Evolutionary conservation across 2,329 filamentous ascomycete genomes (phyloP).

Genomic region (Stagonosporopsis tanaceti): DNA sequence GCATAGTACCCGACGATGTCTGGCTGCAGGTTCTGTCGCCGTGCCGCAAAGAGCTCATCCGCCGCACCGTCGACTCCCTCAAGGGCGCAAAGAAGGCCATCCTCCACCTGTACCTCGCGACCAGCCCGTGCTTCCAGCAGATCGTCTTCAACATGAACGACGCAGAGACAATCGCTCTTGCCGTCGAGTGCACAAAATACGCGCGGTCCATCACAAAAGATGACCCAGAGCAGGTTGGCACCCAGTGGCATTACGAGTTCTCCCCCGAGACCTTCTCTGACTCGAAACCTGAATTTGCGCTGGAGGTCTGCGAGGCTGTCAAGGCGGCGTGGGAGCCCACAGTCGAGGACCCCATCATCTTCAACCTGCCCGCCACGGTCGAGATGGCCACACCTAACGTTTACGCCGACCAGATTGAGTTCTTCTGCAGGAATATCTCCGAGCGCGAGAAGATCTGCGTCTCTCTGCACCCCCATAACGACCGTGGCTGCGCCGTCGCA

Average conservation of each 20-base stretch:
- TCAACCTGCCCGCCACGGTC: conserved; percentile 95
- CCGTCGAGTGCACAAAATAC: conserved; percentile 84
- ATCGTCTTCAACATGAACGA: conserved; percentile 90
- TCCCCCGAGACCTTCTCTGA: conserved; percentile 91
- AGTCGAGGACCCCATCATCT: conserved; percentile 83
- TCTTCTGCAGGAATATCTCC: conserved; percentile 85
- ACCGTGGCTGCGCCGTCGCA: conserved; percentile 87
- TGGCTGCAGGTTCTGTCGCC: conserved; percentile 91
- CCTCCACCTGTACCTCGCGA: conserved; percentile 94
- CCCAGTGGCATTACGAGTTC: conserved; percentile 82
- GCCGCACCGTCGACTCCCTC: conserved; percentile 85
- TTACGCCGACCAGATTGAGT: conserved; percentile 96
- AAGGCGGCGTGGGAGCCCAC: conserved; percentile 91
- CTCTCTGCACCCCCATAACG: conserved; percentile 93
- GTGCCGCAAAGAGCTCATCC: conserved; percentile 90
- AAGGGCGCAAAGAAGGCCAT: conserved; percentile 92
- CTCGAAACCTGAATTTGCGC: conserved; percentile 80
- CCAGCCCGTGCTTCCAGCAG: conserved; percentile 91
- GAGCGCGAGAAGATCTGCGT: conserved; percentile 89
- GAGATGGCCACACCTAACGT: conserved; percentile 95
- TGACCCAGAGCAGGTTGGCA: conserved; percentile 63
- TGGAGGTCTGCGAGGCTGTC: conserved; percentile 88
- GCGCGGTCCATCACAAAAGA: conserved; percentile 91
- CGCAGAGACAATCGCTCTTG: conserved; percentile 80
- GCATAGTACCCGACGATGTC: conserved; percentile 85